Evolutionary conservation across 805 yeast species (phyloP).

Genomic region (Barnettozyma siamensis): DNA sequence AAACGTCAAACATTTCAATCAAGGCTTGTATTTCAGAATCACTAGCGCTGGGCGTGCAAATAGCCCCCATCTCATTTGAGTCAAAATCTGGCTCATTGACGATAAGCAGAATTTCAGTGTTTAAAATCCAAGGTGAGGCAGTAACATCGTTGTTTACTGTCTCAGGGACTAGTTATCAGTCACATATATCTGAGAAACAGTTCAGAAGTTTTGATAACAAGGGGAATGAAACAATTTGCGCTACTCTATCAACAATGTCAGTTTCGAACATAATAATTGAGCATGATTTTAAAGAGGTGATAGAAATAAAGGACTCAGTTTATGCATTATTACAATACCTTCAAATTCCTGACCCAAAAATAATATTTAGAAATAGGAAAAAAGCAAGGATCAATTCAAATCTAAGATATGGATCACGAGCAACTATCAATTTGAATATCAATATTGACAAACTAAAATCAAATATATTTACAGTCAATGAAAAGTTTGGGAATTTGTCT

Average conservation of each 20-base stretch:
- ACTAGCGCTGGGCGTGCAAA: slow-evolving; percentile 20
- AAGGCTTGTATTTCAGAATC: slow-evolving; percentile 7
- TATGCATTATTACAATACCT: slow-evolving; percentile 5
- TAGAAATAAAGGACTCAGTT: slow-evolving; percentile 10
- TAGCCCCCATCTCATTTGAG: slow-evolving; percentile 42
- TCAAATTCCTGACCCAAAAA: slow-evolving; percentile 13
- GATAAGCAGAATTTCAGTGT: slow-evolving; percentile 29
- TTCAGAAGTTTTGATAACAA: slow-evolving; percentile 25
- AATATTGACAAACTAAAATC: slow-evolving; percentile 12
- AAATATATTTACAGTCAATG: slow-evolving; percentile 18
- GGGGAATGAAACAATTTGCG: slow-evolving; percentile 24
- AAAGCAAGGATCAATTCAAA: slow-evolving; percentile 20
- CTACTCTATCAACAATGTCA: slow-evolving; percentile 10
- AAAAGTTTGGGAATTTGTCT: slow-evolving; percentile 30
- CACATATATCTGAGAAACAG: slow-evolving; percentile 16
- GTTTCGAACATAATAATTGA: slow-evolving; percentile 26
- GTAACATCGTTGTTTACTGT: slow-evolving; percentile 10
- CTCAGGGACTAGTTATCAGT: slow-evolving; percentile 20
- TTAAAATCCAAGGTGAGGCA: slow-evolving; percentile 15
- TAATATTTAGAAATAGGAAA: slow-evolving; percentile 20
- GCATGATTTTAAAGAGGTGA: slow-evolving; percentile 27
- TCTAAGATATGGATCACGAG: slow-evolving; percentile 17
- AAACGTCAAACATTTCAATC: slow-evolving; percentile 18
- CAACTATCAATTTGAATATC: slow-evolving; percentile 10
- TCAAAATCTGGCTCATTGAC: slow-evolving; percentile 29